Conservation (phyloP, 306 rosid species). For the Cicer pinnatifidum region DNA sequence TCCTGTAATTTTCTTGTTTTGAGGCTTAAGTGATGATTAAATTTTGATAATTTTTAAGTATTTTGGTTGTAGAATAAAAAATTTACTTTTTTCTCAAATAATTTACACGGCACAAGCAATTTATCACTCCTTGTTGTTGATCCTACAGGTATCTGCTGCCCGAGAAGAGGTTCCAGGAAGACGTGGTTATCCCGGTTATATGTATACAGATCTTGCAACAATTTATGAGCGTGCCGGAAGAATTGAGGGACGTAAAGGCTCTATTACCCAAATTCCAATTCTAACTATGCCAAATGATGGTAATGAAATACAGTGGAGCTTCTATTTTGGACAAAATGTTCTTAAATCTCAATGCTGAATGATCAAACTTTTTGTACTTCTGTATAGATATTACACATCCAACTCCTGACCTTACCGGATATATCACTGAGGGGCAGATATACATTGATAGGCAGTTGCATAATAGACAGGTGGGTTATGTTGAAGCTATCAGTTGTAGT, state of each 20-base stretch:
- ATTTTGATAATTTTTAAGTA: conserved; percentile 24
- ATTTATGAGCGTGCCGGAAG: conserved; percentile 99
- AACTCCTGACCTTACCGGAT: conserved; percentile 98
- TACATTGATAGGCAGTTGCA: conserved; percentile 94
- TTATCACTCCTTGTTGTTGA: conserved; percentile 38
- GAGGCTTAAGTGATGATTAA: conserved; percentile 30
- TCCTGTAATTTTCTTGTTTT: conserved; percentile 1
- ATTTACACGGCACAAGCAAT: conserved; percentile 30
- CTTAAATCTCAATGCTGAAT: conserved; percentile 42
- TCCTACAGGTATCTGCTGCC: conserved; percentile 93
- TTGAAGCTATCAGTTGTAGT: conserved; percentile 35
- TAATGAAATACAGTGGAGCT: conserved; percentile 42
- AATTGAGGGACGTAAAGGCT: conserved; percentile 98
- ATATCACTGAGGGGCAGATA: conserved; percentile 98
- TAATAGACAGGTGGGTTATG: conserved; percentile 82
- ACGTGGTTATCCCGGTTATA: conserved; percentile 99
- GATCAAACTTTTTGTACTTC: conserved; percentile 41
- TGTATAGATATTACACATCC: conserved; percentile 95
- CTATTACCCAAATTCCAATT: conserved; percentile 98
- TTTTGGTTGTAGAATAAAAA: conserved; percentile 15
- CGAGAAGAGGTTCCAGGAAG: conserved; percentile 99
- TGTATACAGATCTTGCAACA: conserved; percentile 99
- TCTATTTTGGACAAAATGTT: conserved; percentile 34
- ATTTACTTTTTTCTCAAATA: conserved; percentile 18
- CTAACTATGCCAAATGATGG: conserved; percentile 99